Conservation (phyloP, 768 basidiomycete species). For the Mycena latifolia region DNA sequence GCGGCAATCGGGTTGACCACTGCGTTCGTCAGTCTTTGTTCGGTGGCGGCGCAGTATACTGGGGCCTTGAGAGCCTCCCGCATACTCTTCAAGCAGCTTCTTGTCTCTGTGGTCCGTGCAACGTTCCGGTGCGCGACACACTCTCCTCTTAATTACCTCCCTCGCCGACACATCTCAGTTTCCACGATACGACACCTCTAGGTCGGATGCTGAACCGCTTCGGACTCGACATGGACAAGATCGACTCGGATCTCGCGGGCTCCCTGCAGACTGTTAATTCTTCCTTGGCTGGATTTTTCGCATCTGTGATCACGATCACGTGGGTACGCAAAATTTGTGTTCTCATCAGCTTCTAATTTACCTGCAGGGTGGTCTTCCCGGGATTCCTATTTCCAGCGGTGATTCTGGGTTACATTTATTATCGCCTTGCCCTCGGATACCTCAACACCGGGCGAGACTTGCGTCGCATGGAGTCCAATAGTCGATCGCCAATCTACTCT, state of each 20-base stretch:
- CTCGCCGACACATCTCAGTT: background rate
- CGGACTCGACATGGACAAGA: conserved; percentile 80
- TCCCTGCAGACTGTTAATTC: conserved; percentile 83
- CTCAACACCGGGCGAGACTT: conserved; percentile 86
- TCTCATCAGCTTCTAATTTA: too few relatives aligned
- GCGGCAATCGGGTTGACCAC: conserved; percentile 64
- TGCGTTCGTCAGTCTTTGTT: conserved; percentile 58
- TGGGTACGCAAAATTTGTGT: conserved; percentile 58
- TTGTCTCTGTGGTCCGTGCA: conserved; percentile 66
- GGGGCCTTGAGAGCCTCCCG: conserved; percentile 61
- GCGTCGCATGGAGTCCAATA: conserved; percentile 91
- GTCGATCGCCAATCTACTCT: conserved; percentile 86
- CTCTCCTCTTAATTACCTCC: background rate
- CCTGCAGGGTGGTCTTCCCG: conserved; percentile 76
- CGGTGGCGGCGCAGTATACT: conserved; percentile 64
- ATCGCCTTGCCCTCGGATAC: conserved; percentile 76
- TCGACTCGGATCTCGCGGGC: conserved; percentile 78
- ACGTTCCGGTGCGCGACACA: conserved; percentile 61
- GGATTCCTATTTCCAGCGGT: conserved; percentile 78
- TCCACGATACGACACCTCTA: conserved; percentile 76
- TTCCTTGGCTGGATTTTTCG: conserved; percentile 81
- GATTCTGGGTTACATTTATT: conserved; percentile 81
- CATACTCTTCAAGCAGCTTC: conserved; percentile 53
- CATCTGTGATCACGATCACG: conserved; percentile 80
- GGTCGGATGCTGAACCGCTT: conserved; percentile 92